Conservation (phyloP, 306 rosid genomes). For the Bauhinia variegata region DNA sequence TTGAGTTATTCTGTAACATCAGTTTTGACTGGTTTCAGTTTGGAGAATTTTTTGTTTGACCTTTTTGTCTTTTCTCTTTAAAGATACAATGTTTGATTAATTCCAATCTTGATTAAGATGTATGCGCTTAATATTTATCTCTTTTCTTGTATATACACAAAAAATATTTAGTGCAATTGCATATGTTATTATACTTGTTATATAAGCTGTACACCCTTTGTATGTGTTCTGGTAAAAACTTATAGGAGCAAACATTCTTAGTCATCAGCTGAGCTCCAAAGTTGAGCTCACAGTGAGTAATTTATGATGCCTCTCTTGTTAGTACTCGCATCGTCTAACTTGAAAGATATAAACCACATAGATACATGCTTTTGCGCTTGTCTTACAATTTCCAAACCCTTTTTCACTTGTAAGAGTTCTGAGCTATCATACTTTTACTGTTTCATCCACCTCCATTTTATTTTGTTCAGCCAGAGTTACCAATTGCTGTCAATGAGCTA, state of each 20-base stretch:
- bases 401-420: neutral
- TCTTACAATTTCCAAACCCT: conserved; percentile 6
- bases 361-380: conserved; percentile 5
- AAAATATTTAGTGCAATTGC: too few relatives aligned
- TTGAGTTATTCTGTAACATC: conserved; percentile 2
- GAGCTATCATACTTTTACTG: neutral
- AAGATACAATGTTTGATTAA: neutral
- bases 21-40: conserved; percentile 10
- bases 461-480: neutral
- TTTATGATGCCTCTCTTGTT: neutral
- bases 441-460: conserved; percentile 1
- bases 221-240: neutral
- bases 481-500: conserved; percentile 7
- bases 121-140: too few relatives aligned
- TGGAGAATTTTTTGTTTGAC: neutral
- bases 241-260: too few relatives aligned
- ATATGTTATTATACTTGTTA: too few relatives aligned
- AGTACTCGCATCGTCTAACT: conserved; percentile 4
- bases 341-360: neutral
- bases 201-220: neutral
- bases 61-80: neutral
- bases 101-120: too few relatives aligned
- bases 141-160: too few relatives aligned
- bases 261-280: too few relatives aligned
- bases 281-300: too few relatives aligned